Evolutionary conservation across 148 eudicot species (phyloP).

Genomic region (Rhododendron kiyosumense): DNA sequence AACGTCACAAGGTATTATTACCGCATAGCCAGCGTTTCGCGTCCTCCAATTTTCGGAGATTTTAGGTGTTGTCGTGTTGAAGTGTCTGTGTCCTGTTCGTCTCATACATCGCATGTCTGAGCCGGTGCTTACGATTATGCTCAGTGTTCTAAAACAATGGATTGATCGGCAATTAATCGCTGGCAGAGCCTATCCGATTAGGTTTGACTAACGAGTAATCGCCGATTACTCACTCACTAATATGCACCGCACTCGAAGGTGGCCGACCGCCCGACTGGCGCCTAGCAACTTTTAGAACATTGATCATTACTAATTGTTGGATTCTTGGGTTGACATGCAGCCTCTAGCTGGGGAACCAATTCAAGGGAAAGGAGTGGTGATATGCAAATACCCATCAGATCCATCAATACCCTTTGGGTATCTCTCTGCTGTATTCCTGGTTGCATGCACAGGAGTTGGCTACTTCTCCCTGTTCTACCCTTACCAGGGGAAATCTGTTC

Average conservation of each 20-base stretch:
- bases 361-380: not conserved
- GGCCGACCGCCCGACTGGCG: too few species aligned
- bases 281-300: too few species aligned
- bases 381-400: not conserved
- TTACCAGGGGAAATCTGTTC: not conserved
- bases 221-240: too few species aligned
- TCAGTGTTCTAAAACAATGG: too few species aligned
- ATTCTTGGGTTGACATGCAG: not conserved
- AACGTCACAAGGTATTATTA: not conserved
- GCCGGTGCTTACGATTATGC: too few species aligned
- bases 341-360: not conserved
- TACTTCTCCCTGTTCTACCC: constrained; percentile 6
- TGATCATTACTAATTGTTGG: not conserved
- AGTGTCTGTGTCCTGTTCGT: too few species aligned
- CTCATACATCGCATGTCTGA: too few species aligned
- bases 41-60: not conserved
- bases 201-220: too few species aligned
- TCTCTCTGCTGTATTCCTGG: not conserved
- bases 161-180: too few species aligned
- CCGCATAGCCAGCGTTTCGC: not conserved
- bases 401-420: not conserved
- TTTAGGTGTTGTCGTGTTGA: too few species aligned
- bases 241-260: too few species aligned
- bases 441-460: not conserved
- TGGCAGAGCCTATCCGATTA: too few species aligned